These are phyloP conservation scores for Escovopsis sp. DNA, from an alignment of 2,329 filamentous ascomycete species.

Conservation along the genomic window DNA sequence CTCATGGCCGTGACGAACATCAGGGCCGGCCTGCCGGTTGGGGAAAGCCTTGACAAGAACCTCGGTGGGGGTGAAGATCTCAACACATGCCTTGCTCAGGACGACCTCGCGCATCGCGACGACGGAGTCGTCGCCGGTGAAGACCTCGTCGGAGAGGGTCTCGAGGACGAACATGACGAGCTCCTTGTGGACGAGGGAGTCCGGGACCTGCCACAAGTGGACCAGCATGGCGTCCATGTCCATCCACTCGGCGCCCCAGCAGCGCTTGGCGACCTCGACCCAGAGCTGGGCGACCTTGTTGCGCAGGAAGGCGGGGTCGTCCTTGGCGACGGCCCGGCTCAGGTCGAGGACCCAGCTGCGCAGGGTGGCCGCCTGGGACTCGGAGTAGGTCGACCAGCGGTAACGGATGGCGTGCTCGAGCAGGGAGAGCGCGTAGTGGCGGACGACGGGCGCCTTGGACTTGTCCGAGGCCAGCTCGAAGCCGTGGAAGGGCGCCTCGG, in stretches of 20 bases:
- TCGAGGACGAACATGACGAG: conserved; percentile 81
- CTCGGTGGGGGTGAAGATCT: conserved; percentile 72
- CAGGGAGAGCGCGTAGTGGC: conserved; percentile 86
- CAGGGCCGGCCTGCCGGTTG: conserved; percentile 49
- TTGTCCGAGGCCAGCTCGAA: conserved; percentile 66
- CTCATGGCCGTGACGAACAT: conserved; percentile 62
- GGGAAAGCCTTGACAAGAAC: conserved; percentile 66
- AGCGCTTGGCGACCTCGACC: conserved; percentile 86
- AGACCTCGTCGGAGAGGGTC: conserved; percentile 85
- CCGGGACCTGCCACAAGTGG: conserved; percentile 61
- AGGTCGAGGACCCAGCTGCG: conserved; percentile 67
- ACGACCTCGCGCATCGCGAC: conserved; percentile 70
- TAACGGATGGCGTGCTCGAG: conserved; percentile 83
- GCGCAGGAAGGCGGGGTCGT: conserved; percentile 68
- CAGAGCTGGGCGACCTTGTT: conserved; percentile 93
- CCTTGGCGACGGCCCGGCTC: conserved; percentile 51
- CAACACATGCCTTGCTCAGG: conserved; percentile 78
- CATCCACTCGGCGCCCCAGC: conserved; percentile 86
- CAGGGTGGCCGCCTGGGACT: conserved; percentile 51
- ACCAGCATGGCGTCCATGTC: conserved; percentile 82
- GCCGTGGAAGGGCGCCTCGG: conserved; percentile 70
- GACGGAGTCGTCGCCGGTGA: conserved; percentile 76
- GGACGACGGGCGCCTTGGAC: conserved; percentile 62
- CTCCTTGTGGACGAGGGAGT: conserved; percentile 55
- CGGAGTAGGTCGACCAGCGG: conserved; percentile 59